Percentiles rank a stretch among this genome's conserved stretches.
Evolutionary conservation across 805 yeast species (phyloP).

Genomic region (Isabelozyma heimii): DNA sequence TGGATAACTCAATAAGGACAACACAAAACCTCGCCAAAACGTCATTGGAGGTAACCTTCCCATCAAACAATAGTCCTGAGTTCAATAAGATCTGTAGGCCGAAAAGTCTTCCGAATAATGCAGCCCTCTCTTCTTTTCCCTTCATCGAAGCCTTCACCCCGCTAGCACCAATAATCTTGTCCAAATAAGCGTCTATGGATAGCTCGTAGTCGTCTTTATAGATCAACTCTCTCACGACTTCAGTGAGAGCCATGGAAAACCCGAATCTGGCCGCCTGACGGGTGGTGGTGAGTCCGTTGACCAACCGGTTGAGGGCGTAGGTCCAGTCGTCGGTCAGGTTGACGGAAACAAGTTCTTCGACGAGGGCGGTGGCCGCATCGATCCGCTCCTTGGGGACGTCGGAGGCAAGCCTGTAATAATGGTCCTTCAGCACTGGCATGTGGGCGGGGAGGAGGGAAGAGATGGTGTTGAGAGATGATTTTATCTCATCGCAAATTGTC

Average conservation of each 20-base stretch:
- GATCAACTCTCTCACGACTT: conserved; percentile 44
- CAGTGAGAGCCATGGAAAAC: conserved; percentile 83
- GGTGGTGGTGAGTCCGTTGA: conserved; percentile 78
- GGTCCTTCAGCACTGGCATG: conserved; percentile 65
- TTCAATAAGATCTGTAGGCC: conserved; percentile 75
- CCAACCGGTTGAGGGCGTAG: conserved; percentile 74
- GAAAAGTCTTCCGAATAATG: conserved; percentile 78
- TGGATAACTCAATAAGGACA: conserved; percentile 54
- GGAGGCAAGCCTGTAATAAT: conserved; percentile 74
- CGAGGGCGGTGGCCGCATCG: conserved; percentile 62
- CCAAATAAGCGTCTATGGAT: conserved; percentile 33
- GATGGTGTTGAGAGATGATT: background rate
- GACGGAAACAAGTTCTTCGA: conserved; percentile 53
- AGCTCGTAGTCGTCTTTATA: conserved; percentile 24
- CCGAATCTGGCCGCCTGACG: conserved; percentile 86
- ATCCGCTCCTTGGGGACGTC: conserved; percentile 73
- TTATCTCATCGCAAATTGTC: background rate
- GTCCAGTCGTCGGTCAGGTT: conserved; percentile 62
- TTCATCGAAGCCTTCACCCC: conserved; percentile 42
- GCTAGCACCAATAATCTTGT: conserved; percentile 37
- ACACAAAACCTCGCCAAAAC: conserved; percentile 36
- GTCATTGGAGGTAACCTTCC: conserved; percentile 8
- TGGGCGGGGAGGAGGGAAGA: background rate
- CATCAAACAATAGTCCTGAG: conserved; percentile 28
- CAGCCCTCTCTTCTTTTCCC: conserved; percentile 81